Evolutionary conservation across 805 yeast species (phyloP).

Genomic region (Teunomyces kruisii): DNA sequence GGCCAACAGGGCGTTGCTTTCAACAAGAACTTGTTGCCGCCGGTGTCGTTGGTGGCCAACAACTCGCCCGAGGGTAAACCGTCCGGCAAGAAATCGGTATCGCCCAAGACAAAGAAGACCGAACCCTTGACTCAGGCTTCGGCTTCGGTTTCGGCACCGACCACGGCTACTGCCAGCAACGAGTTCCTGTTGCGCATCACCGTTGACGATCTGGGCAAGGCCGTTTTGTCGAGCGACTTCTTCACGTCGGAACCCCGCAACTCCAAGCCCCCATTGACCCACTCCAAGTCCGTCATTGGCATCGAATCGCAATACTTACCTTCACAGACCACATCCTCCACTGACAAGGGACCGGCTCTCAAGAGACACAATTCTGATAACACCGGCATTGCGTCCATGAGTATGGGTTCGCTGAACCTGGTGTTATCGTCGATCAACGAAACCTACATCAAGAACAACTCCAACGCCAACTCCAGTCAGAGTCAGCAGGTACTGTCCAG

Average conservation of each 20-base stretch:
- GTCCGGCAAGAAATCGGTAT: background rate
- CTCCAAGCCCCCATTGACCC: constrained; percentile 18
- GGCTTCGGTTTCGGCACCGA: too few relatives aligned
- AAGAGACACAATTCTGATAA: constrained; percentile 24
- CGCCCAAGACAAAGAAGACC: background rate
- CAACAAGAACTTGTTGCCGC: constrained; percentile 13
- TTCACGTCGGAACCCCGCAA: constrained; percentile 5
- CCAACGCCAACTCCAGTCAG: background rate
- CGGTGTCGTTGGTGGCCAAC: constrained; percentile 8
- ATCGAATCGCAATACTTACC: constrained; percentile 16
- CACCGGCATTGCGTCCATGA: constrained; percentile 13
- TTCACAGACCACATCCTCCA: background rate
- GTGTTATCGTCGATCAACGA: constrained; percentile 3
- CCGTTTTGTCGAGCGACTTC: constrained; percentile 30
- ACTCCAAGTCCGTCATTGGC: constrained; percentile 29
- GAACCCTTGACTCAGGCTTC: too few relatives aligned
- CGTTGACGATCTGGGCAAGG: constrained; percentile 43
- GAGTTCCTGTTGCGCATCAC: constrained; percentile 36
- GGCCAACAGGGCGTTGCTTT: background rate
- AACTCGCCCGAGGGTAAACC: background rate
- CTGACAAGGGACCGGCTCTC: constrained; percentile 3
- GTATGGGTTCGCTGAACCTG: constrained; percentile 1
- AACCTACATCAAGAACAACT: background rate
- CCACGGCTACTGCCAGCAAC: background rate
- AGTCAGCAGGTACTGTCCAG: constrained; percentile 3